Evolutionary conservation across 768 basidiomycete genomes (phyloP).

Genomic region (Dentipellis sp.): DNA sequence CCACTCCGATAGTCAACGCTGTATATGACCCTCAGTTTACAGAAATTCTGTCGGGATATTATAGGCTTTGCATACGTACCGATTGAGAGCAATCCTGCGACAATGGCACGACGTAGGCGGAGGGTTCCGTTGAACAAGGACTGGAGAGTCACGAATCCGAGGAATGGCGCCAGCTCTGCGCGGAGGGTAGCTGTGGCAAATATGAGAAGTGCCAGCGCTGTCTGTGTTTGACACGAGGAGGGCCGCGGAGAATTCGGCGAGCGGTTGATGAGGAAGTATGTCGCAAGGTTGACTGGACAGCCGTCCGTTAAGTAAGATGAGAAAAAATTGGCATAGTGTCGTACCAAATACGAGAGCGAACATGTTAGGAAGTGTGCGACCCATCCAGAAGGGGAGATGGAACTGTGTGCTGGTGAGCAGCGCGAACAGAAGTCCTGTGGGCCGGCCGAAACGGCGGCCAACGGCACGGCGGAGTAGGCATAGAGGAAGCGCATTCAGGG

Average conservation of each 20-base stretch:
- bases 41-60: no score
- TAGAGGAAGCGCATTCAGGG: slow-evolving; percentile 53
- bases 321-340: no score
- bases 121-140: slow-evolving; percentile 33
- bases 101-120: slow-evolving; percentile 34
- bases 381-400: slow-evolving; percentile 90
- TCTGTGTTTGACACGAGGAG: slow-evolving; percentile 23
- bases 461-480: slow-evolving; percentile 56
- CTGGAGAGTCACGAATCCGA: slow-evolving; percentile 54
- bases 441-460: slow-evolving; percentile 51
- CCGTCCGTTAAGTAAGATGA: not conserved
- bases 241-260: slow-evolving; percentile 31
- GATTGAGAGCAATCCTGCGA: slow-evolving; percentile 40
- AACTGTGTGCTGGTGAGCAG: slow-evolving; percentile 78
- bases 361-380: slow-evolving; percentile 92
- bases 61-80: slow-evolving; percentile 6
- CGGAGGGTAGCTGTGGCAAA: slow-evolving; percentile 68
- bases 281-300: slow-evolving; percentile 47
- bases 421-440: slow-evolving; percentile 48
- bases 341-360: slow-evolving; percentile 75
- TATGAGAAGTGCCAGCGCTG: slow-evolving; percentile 51
- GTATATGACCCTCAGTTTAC: not conserved
- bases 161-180: slow-evolving; percentile 65
- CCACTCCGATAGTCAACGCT: slow-evolving; percentile 59
- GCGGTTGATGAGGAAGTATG: slow-evolving; percentile 37